Evolutionary conservation across 1,139 yeast genomes (phyloP).

Genomic region (Geotrichum candidum): DNA sequence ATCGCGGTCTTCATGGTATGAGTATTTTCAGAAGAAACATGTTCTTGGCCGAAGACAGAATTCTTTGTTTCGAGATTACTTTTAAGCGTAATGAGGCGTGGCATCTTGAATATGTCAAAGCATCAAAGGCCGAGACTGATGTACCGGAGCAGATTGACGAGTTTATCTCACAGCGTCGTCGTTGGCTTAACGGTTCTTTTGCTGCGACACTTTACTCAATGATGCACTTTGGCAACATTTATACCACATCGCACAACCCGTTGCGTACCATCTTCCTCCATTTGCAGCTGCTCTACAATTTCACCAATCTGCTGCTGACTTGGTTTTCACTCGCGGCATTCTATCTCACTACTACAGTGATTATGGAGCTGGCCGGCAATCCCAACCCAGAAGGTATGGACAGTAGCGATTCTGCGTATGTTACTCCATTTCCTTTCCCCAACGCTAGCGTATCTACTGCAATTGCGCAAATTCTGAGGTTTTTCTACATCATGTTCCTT

Average conservation of each 20-base stretch:
- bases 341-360: constrained; percentile 61
- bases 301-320: constrained; percentile 58
- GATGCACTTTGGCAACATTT: constrained; percentile 63
- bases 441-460: constrained; percentile 23
- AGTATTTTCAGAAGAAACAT: constrained; percentile 83
- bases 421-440: constrained; percentile 11
- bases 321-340: constrained; percentile 82
- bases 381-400: constrained; percentile 23
- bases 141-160: constrained; percentile 86
- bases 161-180: constrained; percentile 82
- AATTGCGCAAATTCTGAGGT: constrained; percentile 35
- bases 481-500: constrained; percentile 34
- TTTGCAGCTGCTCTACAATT: constrained; percentile 72
- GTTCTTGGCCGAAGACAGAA: constrained; percentile 95
- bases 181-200: constrained; percentile 95
- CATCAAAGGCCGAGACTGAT: constrained; percentile 91
- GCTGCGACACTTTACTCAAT: constrained; percentile 87
- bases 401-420: not conserved
- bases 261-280: constrained; percentile 66
- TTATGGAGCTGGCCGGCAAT: constrained; percentile 39
- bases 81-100: constrained; percentile 74
- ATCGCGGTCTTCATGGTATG: constrained; percentile 45
- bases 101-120: constrained; percentile 82
- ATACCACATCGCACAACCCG: constrained; percentile 70
- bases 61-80: constrained; percentile 85